Evolutionary conservation across 305 asterid genomes (phyloP).

Genomic region (Rubia tinctorum): DNA sequence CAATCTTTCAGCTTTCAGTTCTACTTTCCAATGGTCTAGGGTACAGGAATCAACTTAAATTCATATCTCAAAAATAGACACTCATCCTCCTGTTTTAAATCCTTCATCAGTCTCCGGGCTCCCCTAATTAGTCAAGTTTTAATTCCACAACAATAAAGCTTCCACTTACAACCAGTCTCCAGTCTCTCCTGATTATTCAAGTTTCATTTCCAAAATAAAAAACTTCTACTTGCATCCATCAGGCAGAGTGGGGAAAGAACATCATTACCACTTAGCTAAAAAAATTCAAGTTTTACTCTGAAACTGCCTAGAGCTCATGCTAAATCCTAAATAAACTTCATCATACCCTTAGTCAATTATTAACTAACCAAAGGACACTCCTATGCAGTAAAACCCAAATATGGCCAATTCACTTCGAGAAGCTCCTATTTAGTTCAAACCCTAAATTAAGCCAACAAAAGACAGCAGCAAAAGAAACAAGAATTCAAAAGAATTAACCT

Average conservation of each 20-base stretch:
- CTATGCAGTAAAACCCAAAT: background rate
- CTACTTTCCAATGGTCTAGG: background rate
- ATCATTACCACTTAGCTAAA: background rate
- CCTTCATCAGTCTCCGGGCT: background rate
- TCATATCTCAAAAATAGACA: background rate
- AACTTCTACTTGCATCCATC: background rate
- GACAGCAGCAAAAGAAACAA: background rate
- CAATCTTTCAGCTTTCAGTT: background rate
- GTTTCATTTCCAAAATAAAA: background rate
- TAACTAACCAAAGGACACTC: background rate
- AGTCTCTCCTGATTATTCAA: background rate
- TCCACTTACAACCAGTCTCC: background rate
- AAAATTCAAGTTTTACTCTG: background rate
- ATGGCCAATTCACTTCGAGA: background rate
- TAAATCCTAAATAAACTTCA: background rate
- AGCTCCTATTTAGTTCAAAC: conserved; percentile 1
- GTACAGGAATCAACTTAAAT: background rate
- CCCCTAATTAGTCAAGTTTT: too few relatives aligned
- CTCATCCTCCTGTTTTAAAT: background rate
- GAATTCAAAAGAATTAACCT: conserved; percentile 37
- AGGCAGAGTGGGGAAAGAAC: background rate
- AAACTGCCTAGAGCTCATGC: background rate
- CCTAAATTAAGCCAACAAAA: background rate
- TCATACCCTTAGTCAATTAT: background rate
- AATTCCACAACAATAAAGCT: background rate